Percentiles rank a stretch among this genome's conserved stretches.
Evolutionary conservation across 208 protist species (phyloP).

Genomic region (Trypanosoma cruzi): DNA sequence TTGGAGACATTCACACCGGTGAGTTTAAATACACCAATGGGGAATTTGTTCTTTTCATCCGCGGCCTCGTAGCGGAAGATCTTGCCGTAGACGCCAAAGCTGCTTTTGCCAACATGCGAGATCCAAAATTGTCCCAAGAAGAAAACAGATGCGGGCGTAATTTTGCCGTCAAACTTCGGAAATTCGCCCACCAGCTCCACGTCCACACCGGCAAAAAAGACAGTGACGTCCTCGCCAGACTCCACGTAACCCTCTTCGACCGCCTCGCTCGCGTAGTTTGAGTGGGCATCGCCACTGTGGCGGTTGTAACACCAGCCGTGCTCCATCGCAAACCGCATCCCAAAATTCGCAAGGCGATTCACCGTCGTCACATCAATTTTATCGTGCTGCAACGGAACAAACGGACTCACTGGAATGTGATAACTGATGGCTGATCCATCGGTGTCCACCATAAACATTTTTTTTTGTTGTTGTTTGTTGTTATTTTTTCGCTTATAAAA

Average conservation of each 20-base stretch:
- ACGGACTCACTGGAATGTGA: slow-evolving; percentile 48
- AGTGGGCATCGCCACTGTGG: slow-evolving; percentile 15
- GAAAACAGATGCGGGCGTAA: slow-evolving; percentile 44
- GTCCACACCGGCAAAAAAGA: slow-evolving; percentile 69
- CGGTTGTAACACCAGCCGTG: slow-evolving; percentile 43
- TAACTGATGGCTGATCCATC: slow-evolving; percentile 61
- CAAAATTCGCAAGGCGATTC: slow-evolving; percentile 55
- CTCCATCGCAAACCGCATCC: slow-evolving; percentile 57
- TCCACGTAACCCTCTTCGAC: slow-evolving; percentile 29
- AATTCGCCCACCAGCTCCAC: slow-evolving; percentile 31
- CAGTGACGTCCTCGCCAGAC: slow-evolving; percentile 33
- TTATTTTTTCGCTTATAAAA: slow-evolving; percentile 4
- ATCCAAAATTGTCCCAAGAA: slow-evolving; percentile 38
- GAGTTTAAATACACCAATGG: slow-evolving; percentile 56
- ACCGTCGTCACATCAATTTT: slow-evolving; percentile 51
- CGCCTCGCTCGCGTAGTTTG: slow-evolving; percentile 4
- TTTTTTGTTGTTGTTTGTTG: not conserved
- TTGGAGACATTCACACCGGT: slow-evolving; percentile 63
- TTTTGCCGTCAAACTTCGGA: slow-evolving; percentile 33
- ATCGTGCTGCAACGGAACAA: slow-evolving; percentile 66
- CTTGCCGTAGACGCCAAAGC: slow-evolving; percentile 48
- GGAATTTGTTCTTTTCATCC: slow-evolving; percentile 25
- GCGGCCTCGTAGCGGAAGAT: slow-evolving; percentile 49
- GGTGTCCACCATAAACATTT: slow-evolving; percentile 36
- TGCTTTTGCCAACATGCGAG: slow-evolving; percentile 53